Evolutionary conservation across 805 yeast genomes (phyloP).

Genomic region (Saturnispora zaruensis): DNA sequence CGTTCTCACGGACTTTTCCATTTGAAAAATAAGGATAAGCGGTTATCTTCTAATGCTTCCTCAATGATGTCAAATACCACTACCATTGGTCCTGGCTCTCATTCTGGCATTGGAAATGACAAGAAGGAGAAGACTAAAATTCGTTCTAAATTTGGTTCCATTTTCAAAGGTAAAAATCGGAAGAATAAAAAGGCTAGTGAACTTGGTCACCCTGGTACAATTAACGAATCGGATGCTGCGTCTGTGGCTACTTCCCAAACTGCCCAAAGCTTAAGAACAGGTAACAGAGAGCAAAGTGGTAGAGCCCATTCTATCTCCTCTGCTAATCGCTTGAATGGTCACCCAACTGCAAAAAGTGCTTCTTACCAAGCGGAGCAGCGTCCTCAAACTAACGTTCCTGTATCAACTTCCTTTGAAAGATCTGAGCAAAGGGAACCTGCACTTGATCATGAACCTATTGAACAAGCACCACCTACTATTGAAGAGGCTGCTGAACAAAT

Average conservation of each 20-base stretch:
- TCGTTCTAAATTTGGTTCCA: slow-evolving; percentile 67
- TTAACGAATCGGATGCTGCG: slow-evolving; percentile 28
- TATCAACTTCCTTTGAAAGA: background rate
- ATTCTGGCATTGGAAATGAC: slow-evolving; percentile 6
- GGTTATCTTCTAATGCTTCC: slow-evolving; percentile 10
- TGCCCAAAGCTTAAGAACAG: slow-evolving; percentile 3
- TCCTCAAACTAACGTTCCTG: background rate
- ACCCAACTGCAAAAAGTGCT: background rate
- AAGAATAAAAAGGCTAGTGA: slow-evolving; percentile 32
- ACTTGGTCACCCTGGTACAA: slow-evolving; percentile 16
- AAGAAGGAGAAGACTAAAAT: slow-evolving; percentile 33
- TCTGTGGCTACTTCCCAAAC: slow-evolving; percentile 22
- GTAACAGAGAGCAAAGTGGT: slow-evolving; percentile 1
- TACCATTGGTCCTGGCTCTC: slow-evolving; percentile 5
- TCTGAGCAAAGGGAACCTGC: background rate
- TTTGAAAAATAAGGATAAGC: slow-evolving; percentile 11
- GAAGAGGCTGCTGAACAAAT: background rate
- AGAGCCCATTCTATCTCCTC: slow-evolving; percentile 13
- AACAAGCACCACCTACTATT: slow-evolving; percentile 2
- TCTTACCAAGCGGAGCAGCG: background rate
- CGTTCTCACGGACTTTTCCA: slow-evolving; percentile 11
- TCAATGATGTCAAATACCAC: slow-evolving; percentile 13
- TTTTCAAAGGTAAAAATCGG: slow-evolving; percentile 50
- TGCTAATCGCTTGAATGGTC: background rate
- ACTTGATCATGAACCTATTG: background rate